Base-by-base conservation (phyloP, 2,329 filamentous ascomycete genomes). In the Torrubiella hemipterigena region DNA sequence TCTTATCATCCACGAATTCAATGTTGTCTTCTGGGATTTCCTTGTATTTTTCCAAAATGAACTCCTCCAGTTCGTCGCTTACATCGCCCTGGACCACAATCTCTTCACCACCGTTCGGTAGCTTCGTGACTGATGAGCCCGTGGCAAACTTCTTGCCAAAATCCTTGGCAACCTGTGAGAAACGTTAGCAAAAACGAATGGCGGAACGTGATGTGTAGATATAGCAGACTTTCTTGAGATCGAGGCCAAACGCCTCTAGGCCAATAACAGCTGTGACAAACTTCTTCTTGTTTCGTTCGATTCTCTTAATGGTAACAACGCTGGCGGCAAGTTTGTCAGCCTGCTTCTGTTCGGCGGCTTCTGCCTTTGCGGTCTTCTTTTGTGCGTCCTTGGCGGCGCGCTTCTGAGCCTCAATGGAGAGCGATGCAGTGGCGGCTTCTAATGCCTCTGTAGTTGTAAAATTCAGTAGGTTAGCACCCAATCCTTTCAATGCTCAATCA, bases 101-200 rank as follows among this genome's bases (percentile, higher is more conserved):
- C 61, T 96, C 91, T 59, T 98, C 91, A 13, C 82, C 82, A 15
- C 84, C 85, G 33, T 76, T 77, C 0, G 85, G 72, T 2, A 81
- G 73, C 62, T 95, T 94, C 7, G 89, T 96, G 27, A 98, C 91
- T 27, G 80, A 87, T 12, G 78, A 81, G 1, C 91, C 91, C 8
- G 91, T 96, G 18, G 91, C 91, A 51, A 98, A 96, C 61, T 95
- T 96, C 73, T 96, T 98, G 40, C 91, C 91, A 44, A 96, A 78
- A 50, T 96, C 91, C 66, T 96, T 96, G 36, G 87, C 79, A 7
- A 93, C 68, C 60, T 64, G 24, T 11, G 8, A 14, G 18, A 7
- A 14, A 17, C n/a, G 17, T 40, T 28, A 14, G 19, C 17, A 14
- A 17, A 13, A 13, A 34, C n/a, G 10, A n/a, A 19, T 17, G 14